Evolutionary conservation across 768 basidiomycete species (phyloP), one percentile per base, ranked within the genome.

Genomic region (Tulasnella sp.): DNA sequence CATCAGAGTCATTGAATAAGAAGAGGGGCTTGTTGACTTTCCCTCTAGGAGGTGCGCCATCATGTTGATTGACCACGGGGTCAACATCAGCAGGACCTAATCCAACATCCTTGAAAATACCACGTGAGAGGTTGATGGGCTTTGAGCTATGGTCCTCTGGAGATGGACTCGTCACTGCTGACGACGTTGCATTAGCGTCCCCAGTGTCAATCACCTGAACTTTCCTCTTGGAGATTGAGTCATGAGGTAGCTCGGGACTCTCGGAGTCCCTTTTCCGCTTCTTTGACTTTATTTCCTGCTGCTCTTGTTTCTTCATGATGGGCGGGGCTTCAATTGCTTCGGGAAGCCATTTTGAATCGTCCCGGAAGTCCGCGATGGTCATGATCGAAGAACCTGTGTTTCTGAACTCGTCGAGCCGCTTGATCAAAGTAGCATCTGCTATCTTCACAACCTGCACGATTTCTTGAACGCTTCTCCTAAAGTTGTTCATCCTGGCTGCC

Each of bases 391-490:
- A 88, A 0, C 83, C 80, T 1, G 91, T 96, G 58, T 76, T 78
- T 62, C 81, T 87, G 71, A 99, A 99, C 67, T 99, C 95, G 22
- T 91, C 85, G 13, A 99, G 69, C 15, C 95, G 77, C 65, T 93
- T 96, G 67, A 81, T 80, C 37, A 99, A 67, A 3, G 95, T 99
- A 9, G 80, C 81, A 60, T 96, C 91, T n/a, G 91, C 89, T 58
- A 96, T 95, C 68, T 98, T 99, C 58, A 98, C 95, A 13, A 99
- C 91, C 62, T 99, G 95, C 16, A 96, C 91, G 41, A 99, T 85
- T 65, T 99, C 95, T 62, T 92, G 86, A 9, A 96, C 74, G 22
- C 83, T 87, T 40, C 95, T 72, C 37, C 92, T 72, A 61, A 93
- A 98, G 65, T 95, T 95, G 68, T 93, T 96, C 95, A 99, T 98